Base-by-base conservation (phyloP, 306 rosid species). In the Hippophae rhamnoides region DNA sequence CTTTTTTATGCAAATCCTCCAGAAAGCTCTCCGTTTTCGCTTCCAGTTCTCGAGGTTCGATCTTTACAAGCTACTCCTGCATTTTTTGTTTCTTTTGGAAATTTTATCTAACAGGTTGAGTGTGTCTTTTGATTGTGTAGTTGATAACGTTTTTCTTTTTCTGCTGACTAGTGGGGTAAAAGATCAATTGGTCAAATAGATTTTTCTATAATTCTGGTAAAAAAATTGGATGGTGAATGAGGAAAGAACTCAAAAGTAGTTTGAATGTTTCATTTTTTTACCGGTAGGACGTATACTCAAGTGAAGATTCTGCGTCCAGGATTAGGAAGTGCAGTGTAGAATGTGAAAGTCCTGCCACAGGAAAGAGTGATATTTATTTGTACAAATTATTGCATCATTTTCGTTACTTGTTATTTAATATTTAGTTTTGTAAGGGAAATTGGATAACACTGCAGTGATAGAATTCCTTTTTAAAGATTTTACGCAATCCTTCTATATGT, bases 1-100 rank as follows among this genome's bases (percentile, higher is more conserved):
- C 71, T 76, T 66, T 74, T 14, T 40, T 26, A 49, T 52, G 65
- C 61, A 23, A 53, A 65, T 56, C 60, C 60, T 71, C 75, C 64
- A 79, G 89, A 43, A 73, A 82, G 12, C 75, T 78, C 79, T 74
- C 79, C 55, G 75, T 64, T 8, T 27, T 73, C 0, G 61, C 80
- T 11, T 80, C 83, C 51, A 46, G 48, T 44, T 69, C 90, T 54
- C 64, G 65, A 67, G 93, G 92, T 75, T 58, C 38, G 9, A 7
- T 8, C 60, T 26, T 62, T 3, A 23, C 23, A 42, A 13, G 10
- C 11, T 6, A 31, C 52, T 54, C 14, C 9, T 27, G 43, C 10
- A 31, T 38, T 58, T 41, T 18, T 7, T 14, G 6, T 43, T 13
- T 31, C 10, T 14, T 0, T 43, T 0, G 58, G 50, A 48, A 9